A percentile compares a stretch with the other conserved stretches of the same genome.
phyloP scores from a whole-genome alignment of 179 eudicot genomes.

The Pouteria campechiana region DNA sequence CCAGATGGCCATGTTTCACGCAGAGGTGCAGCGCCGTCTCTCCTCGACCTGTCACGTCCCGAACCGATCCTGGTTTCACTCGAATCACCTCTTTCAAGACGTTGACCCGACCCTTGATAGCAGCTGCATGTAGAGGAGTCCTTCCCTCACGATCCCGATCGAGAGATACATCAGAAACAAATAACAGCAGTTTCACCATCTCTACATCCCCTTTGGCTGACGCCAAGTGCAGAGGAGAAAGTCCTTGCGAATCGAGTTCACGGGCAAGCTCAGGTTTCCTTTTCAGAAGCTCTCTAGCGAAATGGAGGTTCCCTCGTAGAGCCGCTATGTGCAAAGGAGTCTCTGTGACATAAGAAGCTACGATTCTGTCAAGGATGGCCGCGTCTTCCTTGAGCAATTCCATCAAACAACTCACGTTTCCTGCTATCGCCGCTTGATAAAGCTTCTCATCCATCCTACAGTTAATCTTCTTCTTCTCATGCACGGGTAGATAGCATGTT shows the following conservation, averaged over 20 bases:
- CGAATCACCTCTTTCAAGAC: slow-evolving; percentile 9
- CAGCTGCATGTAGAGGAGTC: slow-evolving; percentile 15
- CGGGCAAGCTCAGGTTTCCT: slow-evolving; percentile 8
- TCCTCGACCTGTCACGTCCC: slow-evolving; percentile 6
- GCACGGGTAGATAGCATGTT: no score
- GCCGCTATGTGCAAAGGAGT: slow-evolving; percentile 23
- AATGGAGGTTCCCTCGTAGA: slow-evolving; percentile 12
- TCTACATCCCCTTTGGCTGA: slow-evolving; percentile 14
- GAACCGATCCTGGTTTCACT: slow-evolving; percentile 3
- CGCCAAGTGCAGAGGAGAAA: slow-evolving; percentile 18
- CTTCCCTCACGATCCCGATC: slow-evolving; percentile 8
- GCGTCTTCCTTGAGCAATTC: slow-evolving; percentile 1
- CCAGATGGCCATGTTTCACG: slow-evolving; percentile 6
- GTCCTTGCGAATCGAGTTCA: slow-evolving; percentile 6
- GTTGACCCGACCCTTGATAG: slow-evolving; percentile 8
- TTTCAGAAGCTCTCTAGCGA: not conserved
- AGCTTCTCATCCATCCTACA: no score
- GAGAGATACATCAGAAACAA: slow-evolving; percentile 1
- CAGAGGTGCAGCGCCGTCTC: slow-evolving; percentile 12
- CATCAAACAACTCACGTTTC: not conserved
- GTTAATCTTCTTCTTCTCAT: no score
- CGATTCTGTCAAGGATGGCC: not conserved
- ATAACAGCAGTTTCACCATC: slow-evolving; percentile 3
- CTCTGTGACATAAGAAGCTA: not conserved
- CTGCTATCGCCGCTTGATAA: slow-evolving; percentile 1